A percentile compares a stretch with the other conserved stretches of the same genome.
phyloP scores from a whole-genome alignment of 108 stramenopile species.

The Seminavis robusta region DNA sequence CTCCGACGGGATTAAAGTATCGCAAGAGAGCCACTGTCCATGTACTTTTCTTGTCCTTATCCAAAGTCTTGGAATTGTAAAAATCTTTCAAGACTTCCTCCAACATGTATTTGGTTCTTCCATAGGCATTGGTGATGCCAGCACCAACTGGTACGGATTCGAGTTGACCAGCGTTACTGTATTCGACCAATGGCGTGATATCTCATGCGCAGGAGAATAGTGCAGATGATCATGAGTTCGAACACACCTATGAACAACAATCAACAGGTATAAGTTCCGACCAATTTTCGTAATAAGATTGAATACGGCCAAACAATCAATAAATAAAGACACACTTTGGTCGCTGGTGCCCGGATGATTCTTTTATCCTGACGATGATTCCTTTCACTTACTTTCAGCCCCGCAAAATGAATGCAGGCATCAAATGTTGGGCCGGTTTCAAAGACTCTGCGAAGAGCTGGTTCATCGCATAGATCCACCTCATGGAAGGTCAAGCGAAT shows the following conservation, averaged over 20 bases:
- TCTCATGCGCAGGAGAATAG: conserved; percentile 95
- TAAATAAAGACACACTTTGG: background rate
- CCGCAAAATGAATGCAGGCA: conserved; percentile 97
- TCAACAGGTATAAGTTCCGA: conserved; percentile 77
- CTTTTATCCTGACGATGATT: background rate
- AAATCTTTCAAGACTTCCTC: conserved; percentile 96
- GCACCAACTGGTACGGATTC: conserved; percentile 72
- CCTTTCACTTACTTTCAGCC: conserved; percentile 70
- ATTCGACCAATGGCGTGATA: conserved; percentile 91
- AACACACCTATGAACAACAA: conserved; percentile 92
- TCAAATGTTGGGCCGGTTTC: conserved; percentile 65
- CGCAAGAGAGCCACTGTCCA: conserved; percentile 89
- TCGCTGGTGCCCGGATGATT: background rate
- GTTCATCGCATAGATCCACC: conserved; percentile 71
- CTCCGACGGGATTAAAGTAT: conserved; percentile 99
- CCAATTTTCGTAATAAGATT: conserved; percentile 94
- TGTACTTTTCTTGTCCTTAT: conserved; percentile 23
- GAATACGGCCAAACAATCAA: background rate
- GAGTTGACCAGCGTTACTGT: too few relatives aligned
- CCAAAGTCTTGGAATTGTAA: conserved; percentile 54
- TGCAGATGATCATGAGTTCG: conserved; percentile 90
- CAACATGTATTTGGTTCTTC: conserved; percentile 98
- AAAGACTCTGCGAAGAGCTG: conserved; percentile 67
- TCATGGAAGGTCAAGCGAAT: conserved; percentile 64
- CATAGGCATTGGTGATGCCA: conserved; percentile 98